These are phyloP conservation scores for Acarospora socialis DNA, from an alignment of 2,329 filamentous ascomycete species.

Conservation along the genomic window DNA sequence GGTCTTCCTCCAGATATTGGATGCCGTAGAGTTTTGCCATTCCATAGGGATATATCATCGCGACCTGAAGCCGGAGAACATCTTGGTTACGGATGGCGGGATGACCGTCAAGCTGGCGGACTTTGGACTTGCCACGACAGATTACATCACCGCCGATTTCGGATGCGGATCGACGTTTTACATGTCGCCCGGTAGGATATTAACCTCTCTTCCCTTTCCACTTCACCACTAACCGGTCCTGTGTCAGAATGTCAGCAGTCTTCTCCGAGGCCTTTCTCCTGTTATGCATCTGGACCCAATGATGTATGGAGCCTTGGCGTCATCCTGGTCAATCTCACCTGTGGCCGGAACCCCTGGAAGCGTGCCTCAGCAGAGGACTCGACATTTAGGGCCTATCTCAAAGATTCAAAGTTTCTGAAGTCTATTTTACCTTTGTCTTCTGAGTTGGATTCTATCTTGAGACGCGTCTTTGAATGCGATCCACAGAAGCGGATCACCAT, in stretches of 20 bases:
- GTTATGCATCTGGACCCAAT: slow-evolving; percentile 84
- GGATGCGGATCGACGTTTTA: slow-evolving; percentile 98
- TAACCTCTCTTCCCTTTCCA: slow-evolving; percentile 7
- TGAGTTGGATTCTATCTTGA: slow-evolving; percentile 77
- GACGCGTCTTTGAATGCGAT: slow-evolving; percentile 74
- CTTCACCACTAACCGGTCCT: slow-evolving; percentile 15
- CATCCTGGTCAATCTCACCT: slow-evolving; percentile 92
- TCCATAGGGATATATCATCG: slow-evolving; percentile 87
- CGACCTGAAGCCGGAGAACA: slow-evolving; percentile 96
- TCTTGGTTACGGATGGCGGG: slow-evolving; percentile 78
- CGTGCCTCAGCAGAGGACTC: slow-evolving; percentile 85
- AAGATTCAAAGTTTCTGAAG: slow-evolving; percentile 75
- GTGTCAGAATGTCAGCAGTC: slow-evolving; percentile 74
- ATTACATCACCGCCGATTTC: slow-evolving; percentile 77
- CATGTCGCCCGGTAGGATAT: slow-evolving; percentile 84
- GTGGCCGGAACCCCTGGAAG: slow-evolving; percentile 98
- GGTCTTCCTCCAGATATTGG: slow-evolving; percentile 87
- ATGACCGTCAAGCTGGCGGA: slow-evolving; percentile 90
- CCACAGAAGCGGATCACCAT: slow-evolving; percentile 72
- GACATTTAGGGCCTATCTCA: slow-evolving; percentile 81
- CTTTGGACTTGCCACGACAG: slow-evolving; percentile 85
- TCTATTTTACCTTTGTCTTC: slow-evolving; percentile 83
- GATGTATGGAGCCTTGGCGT: slow-evolving; percentile 98
- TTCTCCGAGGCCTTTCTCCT: slow-evolving; percentile 52
- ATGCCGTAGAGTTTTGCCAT: slow-evolving; percentile 94